A percentile compares a stretch with the other conserved stretches of the same genome.
Evolutionary conservation across 2,329 filamentous ascomycete genomes (phyloP).

Genomic region (Trichoderma simmonsii): DNA sequence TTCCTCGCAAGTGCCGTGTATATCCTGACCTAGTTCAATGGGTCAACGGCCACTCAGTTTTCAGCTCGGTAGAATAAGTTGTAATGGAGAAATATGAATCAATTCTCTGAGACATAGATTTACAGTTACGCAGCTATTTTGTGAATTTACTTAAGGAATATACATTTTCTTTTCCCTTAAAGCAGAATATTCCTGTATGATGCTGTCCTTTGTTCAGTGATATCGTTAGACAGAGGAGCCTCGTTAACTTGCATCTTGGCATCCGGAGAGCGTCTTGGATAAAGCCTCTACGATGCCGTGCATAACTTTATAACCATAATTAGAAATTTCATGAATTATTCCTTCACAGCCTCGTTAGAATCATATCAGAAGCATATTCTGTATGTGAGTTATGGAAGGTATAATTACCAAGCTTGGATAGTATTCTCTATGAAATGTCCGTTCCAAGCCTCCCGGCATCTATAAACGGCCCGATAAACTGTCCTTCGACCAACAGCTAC

Average conservation of each 20-base stretch:
- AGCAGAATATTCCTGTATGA: background rate
- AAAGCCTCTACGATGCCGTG: background rate
- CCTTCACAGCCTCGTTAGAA: background rate
- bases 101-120: background rate
- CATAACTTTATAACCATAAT: background rate
- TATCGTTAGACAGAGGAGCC: background rate
- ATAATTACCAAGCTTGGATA: background rate
- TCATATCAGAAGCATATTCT: background rate
- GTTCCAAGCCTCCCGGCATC: background rate
- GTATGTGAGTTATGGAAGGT: background rate
- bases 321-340: background rate
- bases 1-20: background rate
- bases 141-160: background rate
- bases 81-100: background rate
- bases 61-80: background rate
- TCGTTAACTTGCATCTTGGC: background rate
- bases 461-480: background rate
- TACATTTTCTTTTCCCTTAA: background rate
- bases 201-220: background rate
- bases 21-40: background rate
- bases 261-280: background rate
- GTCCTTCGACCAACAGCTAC: background rate
- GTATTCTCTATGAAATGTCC: background rate
- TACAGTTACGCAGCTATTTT: background rate
- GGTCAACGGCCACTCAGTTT: background rate